Evolutionary conservation across 306 rosid species (phyloP).

Genomic region (Lagenaria siceraria): DNA sequence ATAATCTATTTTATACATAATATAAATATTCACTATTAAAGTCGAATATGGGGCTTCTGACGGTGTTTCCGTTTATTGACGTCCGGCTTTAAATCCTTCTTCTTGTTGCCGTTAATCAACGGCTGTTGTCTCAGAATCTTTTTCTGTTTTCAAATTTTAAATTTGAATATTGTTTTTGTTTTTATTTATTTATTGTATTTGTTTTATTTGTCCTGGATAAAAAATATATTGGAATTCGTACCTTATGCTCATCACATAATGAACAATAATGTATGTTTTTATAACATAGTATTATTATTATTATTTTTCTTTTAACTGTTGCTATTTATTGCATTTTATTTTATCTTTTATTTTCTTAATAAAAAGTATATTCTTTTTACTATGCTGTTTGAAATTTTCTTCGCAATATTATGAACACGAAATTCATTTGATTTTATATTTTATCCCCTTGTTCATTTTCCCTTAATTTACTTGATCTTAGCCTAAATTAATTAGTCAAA

Average conservation of each 20-base stretch:
- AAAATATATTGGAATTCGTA: neutral
- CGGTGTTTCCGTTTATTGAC: conserved; percentile 2
- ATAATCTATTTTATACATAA: too few species aligned
- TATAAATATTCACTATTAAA: neutral
- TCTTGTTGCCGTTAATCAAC: neutral
- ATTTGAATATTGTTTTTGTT: neutral
- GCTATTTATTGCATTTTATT: neutral
- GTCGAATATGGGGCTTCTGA: neutral
- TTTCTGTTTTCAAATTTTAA: neutral
- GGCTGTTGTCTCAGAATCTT: neutral
- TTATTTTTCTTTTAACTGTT: too few species aligned
- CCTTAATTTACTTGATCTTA: too few species aligned
- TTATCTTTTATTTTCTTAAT: too few species aligned
- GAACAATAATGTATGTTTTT: neutral
- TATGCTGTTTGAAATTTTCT: too few species aligned
- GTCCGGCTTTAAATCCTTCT: neutral
- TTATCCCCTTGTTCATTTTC: too few species aligned
- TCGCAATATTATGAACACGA: too few species aligned
- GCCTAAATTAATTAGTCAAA: too few species aligned
- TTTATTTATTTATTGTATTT: neutral
- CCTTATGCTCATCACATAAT: neutral
- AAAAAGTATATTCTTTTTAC: too few species aligned
- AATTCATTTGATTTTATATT: too few species aligned
- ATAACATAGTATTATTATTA: too few species aligned
- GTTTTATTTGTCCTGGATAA: neutral